Evolutionary conservation across 108 stramenopile genomes (phyloP).

Genomic region (Cylindrotheca closterium): DNA sequence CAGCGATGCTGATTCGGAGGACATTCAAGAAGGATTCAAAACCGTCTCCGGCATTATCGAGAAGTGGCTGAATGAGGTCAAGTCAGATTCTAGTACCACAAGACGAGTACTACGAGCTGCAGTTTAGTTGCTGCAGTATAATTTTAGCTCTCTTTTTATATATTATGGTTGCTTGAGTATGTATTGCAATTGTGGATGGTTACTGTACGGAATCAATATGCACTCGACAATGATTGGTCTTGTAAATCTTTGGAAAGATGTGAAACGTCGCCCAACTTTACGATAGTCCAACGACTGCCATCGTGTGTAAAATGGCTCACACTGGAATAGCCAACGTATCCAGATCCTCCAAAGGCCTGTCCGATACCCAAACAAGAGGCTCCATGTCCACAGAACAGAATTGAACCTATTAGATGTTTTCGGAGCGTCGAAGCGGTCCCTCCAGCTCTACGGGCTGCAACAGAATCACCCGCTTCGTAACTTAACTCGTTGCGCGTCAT

Average conservation of each 20-base stretch:
- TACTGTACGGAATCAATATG: too few relatives aligned
- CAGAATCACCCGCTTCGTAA: background rate
- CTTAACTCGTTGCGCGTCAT: background rate
- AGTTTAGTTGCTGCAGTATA: too few relatives aligned
- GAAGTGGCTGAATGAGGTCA: constrained; percentile 56
- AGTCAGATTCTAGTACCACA: background rate
- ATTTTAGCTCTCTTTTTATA: too few relatives aligned
- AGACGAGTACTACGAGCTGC: too few relatives aligned
- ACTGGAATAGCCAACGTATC: background rate
- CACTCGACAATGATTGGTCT: background rate
- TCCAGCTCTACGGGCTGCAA: background rate
- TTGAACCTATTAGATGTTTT: background rate
- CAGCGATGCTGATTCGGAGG: constrained; percentile 55
- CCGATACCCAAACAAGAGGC: background rate
- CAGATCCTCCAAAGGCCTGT: background rate
- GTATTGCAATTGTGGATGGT: too few relatives aligned
- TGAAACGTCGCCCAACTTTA: background rate
- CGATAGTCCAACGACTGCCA: background rate
- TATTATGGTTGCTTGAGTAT: too few relatives aligned
- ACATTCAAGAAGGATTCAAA: constrained; percentile 62
- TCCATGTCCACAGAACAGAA: background rate
- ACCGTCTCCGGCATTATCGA: constrained; percentile 47
- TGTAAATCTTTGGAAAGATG: background rate
- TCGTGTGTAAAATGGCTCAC: background rate
- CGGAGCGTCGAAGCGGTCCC: background rate